Base-by-base conservation (phyloP, 2,329 filamentous ascomycete genomes). In the Chaetomiaceae sp. region DNA sequence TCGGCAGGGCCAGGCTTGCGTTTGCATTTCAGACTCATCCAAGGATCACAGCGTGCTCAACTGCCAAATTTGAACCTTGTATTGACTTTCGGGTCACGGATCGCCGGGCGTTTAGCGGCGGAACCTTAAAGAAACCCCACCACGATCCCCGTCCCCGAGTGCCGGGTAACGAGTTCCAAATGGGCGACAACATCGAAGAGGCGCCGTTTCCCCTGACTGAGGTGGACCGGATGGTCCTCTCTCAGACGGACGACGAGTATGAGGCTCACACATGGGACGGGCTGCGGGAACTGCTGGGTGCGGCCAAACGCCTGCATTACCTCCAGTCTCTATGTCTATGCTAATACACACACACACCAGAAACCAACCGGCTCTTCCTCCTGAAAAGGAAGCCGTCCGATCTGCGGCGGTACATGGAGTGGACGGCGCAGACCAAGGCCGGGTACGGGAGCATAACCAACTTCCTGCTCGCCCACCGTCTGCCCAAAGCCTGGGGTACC, bases 371-470 rank as follows among this genome's bases (percentile, higher is more conserved):
- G 33, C 84, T 96, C 55, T 82, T 87, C 58, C 76, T 80, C 22
- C 85, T 96, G 62, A 89, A 89, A 66, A 81, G 92, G 34, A 83
- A 85, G 54, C 91, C 92, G 1, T 91, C 87, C 23, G 87, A 95
- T 62, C 75, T 96, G 56, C 80, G 87, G 49, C 80, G 80, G 37
- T 96, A 96, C 66, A 84, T 92, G 63, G 75, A 85, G 65, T 96
- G 87, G 80, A 89, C 86, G 14, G 75, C 81, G 44, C 76, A 84
- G 54, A 83, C 87, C 47, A 86, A 87, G 62, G 77, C 79, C 54
- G 71, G 85, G 61, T 89, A 94, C 73, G 90, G 91, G 57, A 88
- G 84, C 59, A 87, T 95, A 65, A 85, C 88, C 71, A 78, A 84
- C 53, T 96, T 88, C 68, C 81, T 96, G 46, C 74, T 95, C 50